Evolutionary conservation across 768 basidiomycete species (phyloP), one percentile per base, ranked within the genome.

Genomic region (Lentinula aciculospora): DNA sequence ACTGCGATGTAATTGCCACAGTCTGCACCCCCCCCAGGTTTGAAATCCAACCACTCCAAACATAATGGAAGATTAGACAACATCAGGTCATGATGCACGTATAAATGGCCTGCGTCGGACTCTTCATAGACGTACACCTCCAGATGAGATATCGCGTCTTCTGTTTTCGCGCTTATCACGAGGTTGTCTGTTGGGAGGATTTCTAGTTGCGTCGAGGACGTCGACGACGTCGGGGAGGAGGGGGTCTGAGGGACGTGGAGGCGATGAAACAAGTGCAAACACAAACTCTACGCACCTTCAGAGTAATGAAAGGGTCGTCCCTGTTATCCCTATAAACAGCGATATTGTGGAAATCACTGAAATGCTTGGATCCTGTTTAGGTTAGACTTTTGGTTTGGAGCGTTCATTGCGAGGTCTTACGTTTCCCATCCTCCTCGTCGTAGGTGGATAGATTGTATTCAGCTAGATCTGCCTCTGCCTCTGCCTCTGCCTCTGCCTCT

Each of bases 121-220:
- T 96, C 94, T 69, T 98, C 94, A 72, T 97, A 98, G 65, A 98
- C 87, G 72, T 96, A 96, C 62, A 97, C 80, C 69, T 98, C 96
- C 55, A 98, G 81, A 62, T 97, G 94, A 1, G 95, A 95, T 55
- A 98, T 83, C 61, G 98, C 94, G 71, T 98, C 94, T 67, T 95
- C 92, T 0, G 96, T 98, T 83, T 94, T 95, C 32, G 95, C 95
- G 32, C 86, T 75, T 29, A 98, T 87, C 62, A 99, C 75, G 61
- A 99, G 81, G 68, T 97, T 97, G 76, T 98, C 97, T 13, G 92
- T 84, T 1, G 94, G 89, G 6, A 89, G 73, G 53, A 99, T 73
- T 71, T 97, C 91, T 19, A 98, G 83, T 61, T 46, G 89, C 81
- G 32, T 90, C 90, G 12, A 17, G 3, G 50, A 86, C 81, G 15